These are phyloP conservation scores for Ascochyta pisi DNA, from an alignment of 2,329 filamentous ascomycete genomes.

Conservation along the genomic window DNA sequence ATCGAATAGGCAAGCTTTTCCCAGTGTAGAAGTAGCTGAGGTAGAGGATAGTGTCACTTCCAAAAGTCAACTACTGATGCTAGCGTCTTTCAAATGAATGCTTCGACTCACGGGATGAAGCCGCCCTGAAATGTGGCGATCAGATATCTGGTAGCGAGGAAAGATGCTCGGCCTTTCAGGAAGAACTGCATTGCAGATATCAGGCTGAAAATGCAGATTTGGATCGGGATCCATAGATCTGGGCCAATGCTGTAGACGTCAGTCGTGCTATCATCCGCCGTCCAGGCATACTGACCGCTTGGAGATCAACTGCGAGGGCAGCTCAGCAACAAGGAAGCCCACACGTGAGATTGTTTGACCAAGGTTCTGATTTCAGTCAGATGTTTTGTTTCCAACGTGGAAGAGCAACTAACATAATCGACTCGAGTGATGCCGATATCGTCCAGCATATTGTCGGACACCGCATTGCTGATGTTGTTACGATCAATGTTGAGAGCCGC, in stretches of 20 bases:
- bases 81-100: not conserved
- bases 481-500: conserved; percentile 58
- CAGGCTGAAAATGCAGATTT: conserved; percentile 50
- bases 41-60: conserved; percentile 65
- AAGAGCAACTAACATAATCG: conserved; percentile 1
- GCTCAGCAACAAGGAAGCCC: conserved; percentile 70
- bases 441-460: conserved; percentile 30
- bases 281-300: conserved; percentile 33
- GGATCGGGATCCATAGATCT: conserved; percentile 49
- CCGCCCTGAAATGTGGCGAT: conserved; percentile 51
- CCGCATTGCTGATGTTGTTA: conserved; percentile 45
- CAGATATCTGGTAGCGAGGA: conserved; percentile 47
- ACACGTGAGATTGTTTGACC: conserved; percentile 68
- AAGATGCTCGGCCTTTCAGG: conserved; percentile 55
- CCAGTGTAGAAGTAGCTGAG: conserved; percentile 57
- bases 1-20: conserved; percentile 48
- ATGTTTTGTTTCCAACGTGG: not conserved
- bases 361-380: conserved; percentile 22
- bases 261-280: not conserved
- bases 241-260: conserved; percentile 36
- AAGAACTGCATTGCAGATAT: conserved; percentile 70
- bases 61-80: not conserved
- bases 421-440: conserved; percentile 24
- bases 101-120: conserved; percentile 63
- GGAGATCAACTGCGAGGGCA: conserved; percentile 52